Base-by-base conservation (phyloP, 345 rosid genomes). In the Salix suchowensis region DNA sequence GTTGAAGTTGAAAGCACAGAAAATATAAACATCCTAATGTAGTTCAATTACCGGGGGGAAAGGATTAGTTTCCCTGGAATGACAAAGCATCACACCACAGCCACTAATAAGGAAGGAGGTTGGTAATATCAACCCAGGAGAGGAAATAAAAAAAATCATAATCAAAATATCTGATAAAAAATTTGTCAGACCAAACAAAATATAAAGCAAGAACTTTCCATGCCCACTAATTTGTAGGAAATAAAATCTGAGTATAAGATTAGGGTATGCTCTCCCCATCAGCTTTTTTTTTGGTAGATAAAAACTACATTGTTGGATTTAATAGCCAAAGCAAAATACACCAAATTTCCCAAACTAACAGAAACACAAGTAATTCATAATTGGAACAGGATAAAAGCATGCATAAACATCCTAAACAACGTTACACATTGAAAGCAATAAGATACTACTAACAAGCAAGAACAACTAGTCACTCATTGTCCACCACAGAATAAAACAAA, bases 1-100 rank as follows among this genome's bases (percentile, higher is more conserved):
- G 78, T 77, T 79, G 83, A 81, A 81, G 75, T 78, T 74, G 75
- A 83, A 74, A 81, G 79, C 76, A 82, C 83, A 79, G 84, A 77
- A 86, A 83, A 75, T 65, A 64, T 77, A 81, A 83, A 81, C 78
- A 78, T 78, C 83, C 71, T 78, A 85, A 68, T 39, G 76, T 76
- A 76, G 72, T 81, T 78, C 67, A 77, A 81, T 72, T 70, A 65
- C 83, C 77, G 74, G 73, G 71, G 71, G 36, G 77, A 77, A 82
- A 60, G 72, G 72, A 83, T 62, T 65, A 80, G 74, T 62, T 74
- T 75, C 65, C 79, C 68, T 76, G 75, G 74, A 52, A 74, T 58
- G 58, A 74, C 61, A 62, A 58, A 77, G 76, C 68, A 72, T 39
- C 26, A 70, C 46, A 68, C 64, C 55, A 64, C 65, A 70, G 67